These are phyloP conservation scores for Artemisia argyi DNA, from an alignment of 129 eudicot genomes.

Conservation along the genomic window DNA sequence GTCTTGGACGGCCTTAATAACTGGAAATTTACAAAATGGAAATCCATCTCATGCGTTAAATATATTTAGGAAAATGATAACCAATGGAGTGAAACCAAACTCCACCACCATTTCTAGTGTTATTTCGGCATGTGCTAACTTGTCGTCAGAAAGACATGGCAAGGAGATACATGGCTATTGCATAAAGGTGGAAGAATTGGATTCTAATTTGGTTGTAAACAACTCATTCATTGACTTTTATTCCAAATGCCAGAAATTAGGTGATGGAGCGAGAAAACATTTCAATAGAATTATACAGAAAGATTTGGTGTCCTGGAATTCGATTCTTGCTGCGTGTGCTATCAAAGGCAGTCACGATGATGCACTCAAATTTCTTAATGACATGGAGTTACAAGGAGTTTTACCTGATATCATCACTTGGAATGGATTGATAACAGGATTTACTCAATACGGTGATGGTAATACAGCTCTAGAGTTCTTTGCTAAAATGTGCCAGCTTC, in stretches of 20 bases:
- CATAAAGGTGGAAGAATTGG: conserved; percentile 38
- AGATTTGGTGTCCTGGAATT: conserved; percentile 56
- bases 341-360: conserved; percentile 38
- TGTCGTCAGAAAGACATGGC: conserved; percentile 36
- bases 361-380: conserved; percentile 29
- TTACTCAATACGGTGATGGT: conserved; percentile 42
- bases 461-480: conserved; percentile 49
- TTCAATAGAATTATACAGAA: conserved; percentile 40
- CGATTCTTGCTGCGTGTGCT: conserved; percentile 41
- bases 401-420: conserved; percentile 42
- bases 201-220: conserved; percentile 40
- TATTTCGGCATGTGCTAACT: conserved; percentile 36
- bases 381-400: conserved; percentile 48
- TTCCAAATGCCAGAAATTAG: conserved; percentile 27
- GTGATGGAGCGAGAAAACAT: conserved; percentile 27
- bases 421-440: conserved; percentile 48
- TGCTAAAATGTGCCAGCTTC: conserved; percentile 29
- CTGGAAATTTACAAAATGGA: conserved; percentile 42
- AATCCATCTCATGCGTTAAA: conserved; percentile 27
- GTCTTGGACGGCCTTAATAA: conserved; percentile 52
- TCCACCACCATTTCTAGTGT: conserved; percentile 44
- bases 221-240: conserved; percentile 40
- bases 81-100: conserved; percentile 40
- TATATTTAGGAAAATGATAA: conserved; percentile 41
- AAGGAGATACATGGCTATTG: conserved; percentile 53